Evolutionary conservation across 2,329 filamentous ascomycete genomes (phyloP).

Genomic region (Xylaria arbuscula): DNA sequence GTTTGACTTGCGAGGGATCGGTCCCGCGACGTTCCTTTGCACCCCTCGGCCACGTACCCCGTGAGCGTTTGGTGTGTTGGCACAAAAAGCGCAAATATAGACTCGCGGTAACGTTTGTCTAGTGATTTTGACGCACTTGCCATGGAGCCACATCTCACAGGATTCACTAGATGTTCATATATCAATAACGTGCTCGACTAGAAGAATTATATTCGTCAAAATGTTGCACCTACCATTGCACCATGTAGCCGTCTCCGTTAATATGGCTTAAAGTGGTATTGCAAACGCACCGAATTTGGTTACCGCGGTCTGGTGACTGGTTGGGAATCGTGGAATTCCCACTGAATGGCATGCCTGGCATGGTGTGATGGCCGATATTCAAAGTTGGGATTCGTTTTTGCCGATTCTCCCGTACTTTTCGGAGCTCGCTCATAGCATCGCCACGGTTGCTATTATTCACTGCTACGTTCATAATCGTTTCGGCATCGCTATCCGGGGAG

Average conservation of each 20-base stretch:
- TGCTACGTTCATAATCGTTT: constrained; percentile 65
- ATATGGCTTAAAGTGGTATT: constrained; percentile 51
- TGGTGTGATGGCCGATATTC: constrained; percentile 52
- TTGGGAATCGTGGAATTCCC: constrained; percentile 54
- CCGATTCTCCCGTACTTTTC: constrained; percentile 66
- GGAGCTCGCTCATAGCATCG: constrained; percentile 70
- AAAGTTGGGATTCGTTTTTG: constrained; percentile 55
- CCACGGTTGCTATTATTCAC: constrained; percentile 53
- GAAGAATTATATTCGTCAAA: not conserved
- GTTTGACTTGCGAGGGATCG: constrained; percentile 45
- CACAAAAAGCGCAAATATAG: constrained; percentile 73
- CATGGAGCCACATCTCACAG: constrained; percentile 74
- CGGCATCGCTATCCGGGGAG: constrained; percentile 67
- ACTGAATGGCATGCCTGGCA: constrained; percentile 48
- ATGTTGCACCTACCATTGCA: constrained; percentile 67
- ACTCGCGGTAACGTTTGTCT: constrained; percentile 67
- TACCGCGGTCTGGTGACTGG: constrained; percentile 57
- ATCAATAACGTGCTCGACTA: constrained; percentile 22
- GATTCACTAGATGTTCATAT: constrained; percentile 61
- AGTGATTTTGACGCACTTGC: constrained; percentile 70
- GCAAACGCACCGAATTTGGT: constrained; percentile 68
- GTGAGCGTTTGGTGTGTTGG: constrained; percentile 67
- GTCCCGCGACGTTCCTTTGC: constrained; percentile 48
- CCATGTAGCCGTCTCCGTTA: constrained; percentile 65
- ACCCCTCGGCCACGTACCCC: constrained; percentile 61